These are phyloP conservation scores for Kuraishia cidri DNA, from an alignment of 805 yeast genomes.

Conservation along the genomic window DNA sequence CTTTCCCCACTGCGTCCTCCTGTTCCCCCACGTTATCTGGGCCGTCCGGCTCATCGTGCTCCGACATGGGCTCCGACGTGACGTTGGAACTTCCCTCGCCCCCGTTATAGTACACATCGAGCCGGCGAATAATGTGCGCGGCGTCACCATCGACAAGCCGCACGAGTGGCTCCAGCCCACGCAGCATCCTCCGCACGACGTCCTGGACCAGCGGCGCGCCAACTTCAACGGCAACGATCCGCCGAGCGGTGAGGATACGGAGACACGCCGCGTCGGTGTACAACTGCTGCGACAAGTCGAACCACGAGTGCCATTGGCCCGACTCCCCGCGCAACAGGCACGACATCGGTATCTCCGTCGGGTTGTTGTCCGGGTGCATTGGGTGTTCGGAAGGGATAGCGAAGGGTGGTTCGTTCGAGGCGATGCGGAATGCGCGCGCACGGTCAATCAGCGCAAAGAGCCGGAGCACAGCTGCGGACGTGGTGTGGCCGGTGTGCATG, in stretches of 20 bases:
- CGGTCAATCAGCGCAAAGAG: conserved; percentile 13
- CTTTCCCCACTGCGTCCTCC: conserved; percentile 4
- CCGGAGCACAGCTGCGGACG: conserved; percentile 11
- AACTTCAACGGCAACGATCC: background rate
- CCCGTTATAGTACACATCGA: conserved; percentile 10
- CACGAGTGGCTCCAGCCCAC: conserved; percentile 15
- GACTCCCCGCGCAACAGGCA: conserved; percentile 9
- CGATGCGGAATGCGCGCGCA: conserved; percentile 17
- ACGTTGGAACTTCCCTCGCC: conserved; percentile 4
- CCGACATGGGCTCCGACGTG: background rate
- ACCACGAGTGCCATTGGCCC: conserved; percentile 24
- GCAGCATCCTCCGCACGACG: conserved; percentile 19
- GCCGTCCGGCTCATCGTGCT: background rate
- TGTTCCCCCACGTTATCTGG: conserved; percentile 2
- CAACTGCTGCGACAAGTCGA: conserved; percentile 24
- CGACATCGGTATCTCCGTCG: conserved; percentile 1
- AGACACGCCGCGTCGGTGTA: conserved; percentile 28
- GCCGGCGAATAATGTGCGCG: too few relatives aligned
- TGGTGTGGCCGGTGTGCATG: conserved; percentile 10
- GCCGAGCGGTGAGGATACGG: conserved; percentile 5
- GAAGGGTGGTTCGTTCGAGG: conserved; percentile 20
- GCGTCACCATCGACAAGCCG: conserved; percentile 9
- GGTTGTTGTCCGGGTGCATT: conserved; percentile 17
- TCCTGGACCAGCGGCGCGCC: conserved; percentile 3
- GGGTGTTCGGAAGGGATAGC: conserved; percentile 15